Evolutionary conservation across 1,139 yeast species (phyloP).

Genomic region (Suhomyces atakaporum): DNA sequence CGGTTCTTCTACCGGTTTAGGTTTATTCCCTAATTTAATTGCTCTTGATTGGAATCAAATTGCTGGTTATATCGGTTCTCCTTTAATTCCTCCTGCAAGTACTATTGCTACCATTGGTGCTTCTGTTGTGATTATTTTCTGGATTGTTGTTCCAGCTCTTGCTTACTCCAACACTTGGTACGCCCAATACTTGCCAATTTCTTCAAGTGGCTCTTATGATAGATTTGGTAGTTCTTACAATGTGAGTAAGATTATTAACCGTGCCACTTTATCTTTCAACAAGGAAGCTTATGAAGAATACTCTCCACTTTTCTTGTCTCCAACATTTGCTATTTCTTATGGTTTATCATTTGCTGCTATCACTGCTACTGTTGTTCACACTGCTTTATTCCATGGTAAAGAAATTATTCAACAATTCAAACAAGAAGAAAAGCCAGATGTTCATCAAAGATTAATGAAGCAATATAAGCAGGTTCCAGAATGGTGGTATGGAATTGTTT

Average conservation of each 20-base stretch:
- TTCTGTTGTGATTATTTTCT: conserved; percentile 35
- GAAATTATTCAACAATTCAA: conserved; percentile 50
- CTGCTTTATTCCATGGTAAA: conserved; percentile 55
- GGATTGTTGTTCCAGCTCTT: conserved; percentile 46
- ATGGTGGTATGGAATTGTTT: conserved; percentile 61
- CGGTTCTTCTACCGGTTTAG: conserved; percentile 61
- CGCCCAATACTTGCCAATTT: conserved; percentile 46
- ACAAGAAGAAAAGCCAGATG: conserved; percentile 52
- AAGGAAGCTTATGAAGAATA: conserved; percentile 46
- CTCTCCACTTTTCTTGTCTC: conserved; percentile 64
- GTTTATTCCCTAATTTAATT: conserved; percentile 55
- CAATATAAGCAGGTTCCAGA: conserved; percentile 62
- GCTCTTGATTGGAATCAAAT: conserved; percentile 48
- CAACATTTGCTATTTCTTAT: conserved; percentile 63
- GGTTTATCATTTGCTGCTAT: conserved; percentile 67
- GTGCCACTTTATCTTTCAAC: conserved; percentile 42
- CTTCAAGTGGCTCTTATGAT: conserved; percentile 42
- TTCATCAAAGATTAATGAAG: conserved; percentile 64
- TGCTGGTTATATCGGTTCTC: conserved; percentile 60
- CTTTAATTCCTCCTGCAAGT: conserved; percentile 67
- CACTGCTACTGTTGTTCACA: conserved; percentile 58
- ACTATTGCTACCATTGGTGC: conserved; percentile 52
- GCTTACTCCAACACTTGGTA: conserved; percentile 47
- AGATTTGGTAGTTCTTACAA: conserved; percentile 37
- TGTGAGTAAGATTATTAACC: conserved; percentile 45